Evolutionary conservation across 225 moss, liverwort and hornwort species (phyloP).

Genomic region (Anthoceros angustus): DNA sequence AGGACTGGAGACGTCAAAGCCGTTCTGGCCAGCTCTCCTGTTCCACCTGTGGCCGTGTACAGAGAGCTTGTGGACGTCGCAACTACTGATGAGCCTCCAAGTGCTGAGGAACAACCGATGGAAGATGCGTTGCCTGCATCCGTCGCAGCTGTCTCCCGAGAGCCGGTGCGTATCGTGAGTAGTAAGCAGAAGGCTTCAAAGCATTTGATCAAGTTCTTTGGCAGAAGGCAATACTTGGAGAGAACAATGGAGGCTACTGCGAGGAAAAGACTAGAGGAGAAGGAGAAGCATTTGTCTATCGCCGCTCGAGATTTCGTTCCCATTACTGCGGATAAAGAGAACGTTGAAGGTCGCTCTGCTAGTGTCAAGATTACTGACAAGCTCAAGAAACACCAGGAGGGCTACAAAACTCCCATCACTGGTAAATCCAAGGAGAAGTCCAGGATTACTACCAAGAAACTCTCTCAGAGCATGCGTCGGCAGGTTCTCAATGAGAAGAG

Average conservation of each 20-base stretch:
- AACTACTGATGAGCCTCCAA: neutral
- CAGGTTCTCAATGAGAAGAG: neutral
- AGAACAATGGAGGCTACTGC: neutral
- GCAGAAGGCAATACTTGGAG: neutral
- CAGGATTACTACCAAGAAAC: neutral
- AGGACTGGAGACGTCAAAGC: neutral
- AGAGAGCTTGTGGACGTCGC: neutral
- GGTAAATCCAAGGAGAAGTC: neutral
- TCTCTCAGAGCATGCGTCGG: neutral
- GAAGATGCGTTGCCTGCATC: neutral
- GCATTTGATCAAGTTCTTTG: neutral
- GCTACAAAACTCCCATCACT: neutral
- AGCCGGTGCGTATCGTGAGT: neutral
- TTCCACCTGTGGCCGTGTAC: neutral
- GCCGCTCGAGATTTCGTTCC: neutral
- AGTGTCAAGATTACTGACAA: neutral
- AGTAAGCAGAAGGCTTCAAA: neutral
- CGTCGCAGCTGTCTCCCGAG: neutral
- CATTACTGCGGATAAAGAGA: neutral
- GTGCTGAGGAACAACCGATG: neutral
- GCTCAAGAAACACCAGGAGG: constrained; percentile 5
- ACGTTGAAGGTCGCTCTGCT: neutral
- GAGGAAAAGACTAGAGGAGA: neutral
- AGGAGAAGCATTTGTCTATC: neutral
- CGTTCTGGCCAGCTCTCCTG: neutral